These are phyloP conservation scores for Yamadazyma philogaea DNA, from an alignment of 805 yeast species.

Conservation along the genomic window DNA sequence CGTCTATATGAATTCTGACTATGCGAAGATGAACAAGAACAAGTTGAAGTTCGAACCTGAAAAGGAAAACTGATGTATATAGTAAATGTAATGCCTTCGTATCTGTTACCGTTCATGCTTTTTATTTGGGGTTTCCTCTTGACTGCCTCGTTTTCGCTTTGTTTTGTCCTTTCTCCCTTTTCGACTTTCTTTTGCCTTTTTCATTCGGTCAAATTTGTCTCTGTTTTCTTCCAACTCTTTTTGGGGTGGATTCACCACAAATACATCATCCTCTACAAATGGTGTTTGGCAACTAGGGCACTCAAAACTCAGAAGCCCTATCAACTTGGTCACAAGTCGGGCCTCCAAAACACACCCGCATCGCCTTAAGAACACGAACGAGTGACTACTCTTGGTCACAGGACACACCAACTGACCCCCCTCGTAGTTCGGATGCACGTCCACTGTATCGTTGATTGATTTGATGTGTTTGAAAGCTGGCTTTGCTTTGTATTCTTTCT, in stretches of 20 bases:
- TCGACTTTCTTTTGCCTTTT: slow-evolving; percentile 8
- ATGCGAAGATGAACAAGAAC: slow-evolving; percentile 37
- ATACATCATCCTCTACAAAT: slow-evolving; percentile 29
- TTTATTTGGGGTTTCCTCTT: slow-evolving; percentile 3
- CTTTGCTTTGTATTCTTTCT: slow-evolving; percentile 22
- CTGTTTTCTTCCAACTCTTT: background rate
- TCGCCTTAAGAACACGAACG: slow-evolving; percentile 29
- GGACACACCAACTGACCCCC: slow-evolving; percentile 29
- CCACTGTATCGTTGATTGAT: slow-evolving; percentile 25
- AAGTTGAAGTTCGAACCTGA: slow-evolving; percentile 34
- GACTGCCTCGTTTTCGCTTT: background rate
- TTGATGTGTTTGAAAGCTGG: slow-evolving; percentile 20
- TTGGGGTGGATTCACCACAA: slow-evolving; percentile 26
- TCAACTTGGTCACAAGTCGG: slow-evolving; percentile 21
- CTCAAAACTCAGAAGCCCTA: slow-evolving; percentile 8
- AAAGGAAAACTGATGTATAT: slow-evolving; percentile 6
- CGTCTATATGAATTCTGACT: slow-evolving; percentile 43
- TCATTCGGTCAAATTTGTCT: slow-evolving; percentile 26
- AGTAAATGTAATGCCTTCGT: slow-evolving; percentile 1
- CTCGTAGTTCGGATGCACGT: slow-evolving; percentile 22
- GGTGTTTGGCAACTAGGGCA: slow-evolving; percentile 33
- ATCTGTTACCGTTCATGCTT: background rate
- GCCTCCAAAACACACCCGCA: slow-evolving; percentile 40
- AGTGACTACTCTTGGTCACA: slow-evolving; percentile 19
- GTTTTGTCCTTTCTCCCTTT: background rate